Evolutionary conservation across 192 early-diverging fungal species (phyloP).

Genomic region (Anaeromyces robustus): DNA sequence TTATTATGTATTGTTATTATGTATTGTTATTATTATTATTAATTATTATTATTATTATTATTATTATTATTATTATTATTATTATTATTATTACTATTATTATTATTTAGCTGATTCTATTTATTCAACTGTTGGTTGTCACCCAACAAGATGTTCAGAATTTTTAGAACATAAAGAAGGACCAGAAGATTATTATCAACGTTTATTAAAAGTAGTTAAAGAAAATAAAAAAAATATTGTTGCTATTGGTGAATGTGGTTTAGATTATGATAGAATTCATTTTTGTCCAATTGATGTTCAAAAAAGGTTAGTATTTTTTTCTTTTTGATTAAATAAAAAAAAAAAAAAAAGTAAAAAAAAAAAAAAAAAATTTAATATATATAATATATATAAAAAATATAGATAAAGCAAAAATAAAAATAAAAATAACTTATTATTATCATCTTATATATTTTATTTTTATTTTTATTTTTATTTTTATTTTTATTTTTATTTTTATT

Average conservation of each 20-base stretch:
- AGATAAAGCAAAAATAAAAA: no score
- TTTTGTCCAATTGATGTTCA: slow-evolving; percentile 67
- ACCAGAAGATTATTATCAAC: slow-evolving; percentile 44
- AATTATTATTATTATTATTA: no score
- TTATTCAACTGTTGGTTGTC: slow-evolving; percentile 68
- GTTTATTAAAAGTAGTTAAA: slow-evolving; percentile 22
- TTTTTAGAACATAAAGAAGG: slow-evolving; percentile 37
- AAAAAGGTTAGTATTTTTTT: slow-evolving; percentile 22
- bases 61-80: no score
- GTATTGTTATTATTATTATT: no score
- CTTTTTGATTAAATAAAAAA: slow-evolving; percentile 5
- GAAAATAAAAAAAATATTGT: slow-evolving; percentile 37
- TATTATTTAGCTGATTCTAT: slow-evolving; percentile 14
- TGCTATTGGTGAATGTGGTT: slow-evolving; percentile 88
- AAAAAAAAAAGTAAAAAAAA: no score
- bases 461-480: no score
- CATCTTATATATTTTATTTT: no score
- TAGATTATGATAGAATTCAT: slow-evolving; percentile 85
- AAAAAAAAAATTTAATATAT: no score
- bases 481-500: no score
- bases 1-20: no score
- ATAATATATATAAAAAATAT: no score
- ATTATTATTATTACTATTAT: background rate
- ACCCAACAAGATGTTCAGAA: slow-evolving; percentile 67
- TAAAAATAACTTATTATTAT: no score